Conservation (phyloP, 129 eudicot genomes). For the Deinandra increscens region DNA sequence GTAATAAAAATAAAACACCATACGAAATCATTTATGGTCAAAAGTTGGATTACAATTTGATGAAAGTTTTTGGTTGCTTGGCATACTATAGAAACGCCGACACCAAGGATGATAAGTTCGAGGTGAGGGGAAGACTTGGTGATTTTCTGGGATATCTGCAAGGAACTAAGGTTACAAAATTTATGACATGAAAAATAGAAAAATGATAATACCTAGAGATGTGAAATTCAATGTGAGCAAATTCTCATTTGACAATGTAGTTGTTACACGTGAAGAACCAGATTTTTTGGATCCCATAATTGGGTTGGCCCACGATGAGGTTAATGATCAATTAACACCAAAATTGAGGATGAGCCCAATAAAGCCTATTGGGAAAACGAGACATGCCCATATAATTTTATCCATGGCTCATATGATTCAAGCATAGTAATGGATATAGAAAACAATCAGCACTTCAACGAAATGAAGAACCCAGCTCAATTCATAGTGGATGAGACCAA, state of each 20-base stretch:
- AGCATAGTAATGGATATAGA: too few species aligned
- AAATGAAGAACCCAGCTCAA: too few species aligned
- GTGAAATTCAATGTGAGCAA: background rate
- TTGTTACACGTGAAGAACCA: background rate
- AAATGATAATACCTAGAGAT: background rate
- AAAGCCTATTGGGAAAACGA: too few species aligned
- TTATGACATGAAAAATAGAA: too few species aligned
- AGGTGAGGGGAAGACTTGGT: background rate
- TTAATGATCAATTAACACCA: too few species aligned
- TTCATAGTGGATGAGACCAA: too few species aligned
- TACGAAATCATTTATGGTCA: too few species aligned
- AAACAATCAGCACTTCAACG: too few species aligned
- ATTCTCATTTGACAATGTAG: background rate
- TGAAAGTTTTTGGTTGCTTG: background rate
- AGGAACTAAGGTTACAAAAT: background rate
- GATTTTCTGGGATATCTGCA: background rate
- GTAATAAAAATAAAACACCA: background rate
- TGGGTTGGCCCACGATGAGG: background rate
- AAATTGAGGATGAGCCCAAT: too few species aligned
- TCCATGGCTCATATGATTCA: too few species aligned
- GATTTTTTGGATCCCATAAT: too few species aligned
- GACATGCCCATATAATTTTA: too few species aligned
- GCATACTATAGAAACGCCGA: background rate
- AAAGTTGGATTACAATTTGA: background rate
- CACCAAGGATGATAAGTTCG: background rate